Percentiles rank a stretch among this genome's conserved stretches.
Evolutionary conservation across 768 basidiomycete genomes (phyloP).

Genomic region (Boletus fagicola): DNA sequence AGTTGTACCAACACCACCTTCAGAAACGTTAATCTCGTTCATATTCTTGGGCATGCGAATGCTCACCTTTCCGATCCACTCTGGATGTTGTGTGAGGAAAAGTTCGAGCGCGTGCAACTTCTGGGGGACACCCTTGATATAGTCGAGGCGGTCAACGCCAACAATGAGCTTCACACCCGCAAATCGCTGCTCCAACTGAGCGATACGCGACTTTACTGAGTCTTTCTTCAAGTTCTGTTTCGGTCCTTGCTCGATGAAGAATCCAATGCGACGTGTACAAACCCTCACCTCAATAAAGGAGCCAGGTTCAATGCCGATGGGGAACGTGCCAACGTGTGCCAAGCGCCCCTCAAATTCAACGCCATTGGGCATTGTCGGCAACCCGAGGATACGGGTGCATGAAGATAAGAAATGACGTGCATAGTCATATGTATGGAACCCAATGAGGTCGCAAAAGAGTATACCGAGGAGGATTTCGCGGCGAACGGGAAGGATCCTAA

Average conservation of each 20-base stretch:
- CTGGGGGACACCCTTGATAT: slow-evolving; percentile 99
- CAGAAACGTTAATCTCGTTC: slow-evolving; percentile 1
- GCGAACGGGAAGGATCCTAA: slow-evolving; percentile 92
- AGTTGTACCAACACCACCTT: slow-evolving; percentile 95
- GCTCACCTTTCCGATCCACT: slow-evolving; percentile 94
- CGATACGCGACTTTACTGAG: slow-evolving; percentile 76
- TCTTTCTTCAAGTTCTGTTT: slow-evolving; percentile 76
- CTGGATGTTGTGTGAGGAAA: slow-evolving; percentile 95
- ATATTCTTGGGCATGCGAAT: not conserved
- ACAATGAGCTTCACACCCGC: slow-evolving; percentile 95
- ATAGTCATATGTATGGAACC: slow-evolving; percentile 99
- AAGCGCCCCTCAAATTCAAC: slow-evolving; percentile 94
- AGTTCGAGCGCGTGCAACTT: slow-evolving; percentile 96
- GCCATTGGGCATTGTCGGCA: slow-evolving; percentile 97
- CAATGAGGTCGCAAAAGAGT: slow-evolving; percentile 94
- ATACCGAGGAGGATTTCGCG: slow-evolving; percentile 97
- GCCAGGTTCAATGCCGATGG: slow-evolving; percentile 94
- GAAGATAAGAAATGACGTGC: slow-evolving; percentile 99
- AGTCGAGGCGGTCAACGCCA: slow-evolving; percentile 96
- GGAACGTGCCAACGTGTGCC: slow-evolving; percentile 97
- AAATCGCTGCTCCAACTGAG: slow-evolving; percentile 85
- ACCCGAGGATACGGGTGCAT: slow-evolving; percentile 91
- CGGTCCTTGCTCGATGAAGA: not conserved
- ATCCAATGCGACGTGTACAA: not conserved
- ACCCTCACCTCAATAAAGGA: slow-evolving; percentile 78